Conservation (phyloP, 106 monocot genomes). For the Acanthochlamys bracteata region DNA sequence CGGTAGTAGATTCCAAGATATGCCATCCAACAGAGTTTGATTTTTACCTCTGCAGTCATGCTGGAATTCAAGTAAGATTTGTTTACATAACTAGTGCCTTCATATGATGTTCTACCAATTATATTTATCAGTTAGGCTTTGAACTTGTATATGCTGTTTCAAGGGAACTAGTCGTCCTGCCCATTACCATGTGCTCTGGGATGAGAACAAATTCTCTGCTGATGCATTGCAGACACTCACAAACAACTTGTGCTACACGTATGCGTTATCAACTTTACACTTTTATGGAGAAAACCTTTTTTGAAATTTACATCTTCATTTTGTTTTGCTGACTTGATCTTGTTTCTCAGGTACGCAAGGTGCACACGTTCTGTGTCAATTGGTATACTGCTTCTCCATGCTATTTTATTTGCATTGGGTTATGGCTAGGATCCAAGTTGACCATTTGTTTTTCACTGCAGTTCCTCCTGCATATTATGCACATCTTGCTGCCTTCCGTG, state of each 20-base stretch:
- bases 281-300: background rate
- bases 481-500: constrained; percentile 84
- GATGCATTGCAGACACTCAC: constrained; percentile 67
- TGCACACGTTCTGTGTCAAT: constrained; percentile 84
- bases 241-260: constrained; percentile 95
- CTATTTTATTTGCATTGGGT: background rate
- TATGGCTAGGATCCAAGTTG: background rate
- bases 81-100: too few relatives aligned
- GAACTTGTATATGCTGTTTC: background rate
- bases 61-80: constrained; percentile 62
- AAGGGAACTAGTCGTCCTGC: constrained; percentile 90
- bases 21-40: constrained; percentile 94
- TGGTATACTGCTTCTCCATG: constrained; percentile 20
- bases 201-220: constrained; percentile 83
- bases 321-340: background rate
- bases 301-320: background rate
- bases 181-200: constrained; percentile 92
- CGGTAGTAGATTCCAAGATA: constrained; percentile 84
- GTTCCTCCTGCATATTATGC: constrained; percentile 98
- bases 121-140: background rate
- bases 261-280: background rate
- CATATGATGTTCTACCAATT: background rate
- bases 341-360: constrained; percentile 55
- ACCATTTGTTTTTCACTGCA: constrained; percentile 8
- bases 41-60: constrained; percentile 88